Conservation (phyloP, 179 eudicot genomes). For the Beta corolliflora region DNA sequence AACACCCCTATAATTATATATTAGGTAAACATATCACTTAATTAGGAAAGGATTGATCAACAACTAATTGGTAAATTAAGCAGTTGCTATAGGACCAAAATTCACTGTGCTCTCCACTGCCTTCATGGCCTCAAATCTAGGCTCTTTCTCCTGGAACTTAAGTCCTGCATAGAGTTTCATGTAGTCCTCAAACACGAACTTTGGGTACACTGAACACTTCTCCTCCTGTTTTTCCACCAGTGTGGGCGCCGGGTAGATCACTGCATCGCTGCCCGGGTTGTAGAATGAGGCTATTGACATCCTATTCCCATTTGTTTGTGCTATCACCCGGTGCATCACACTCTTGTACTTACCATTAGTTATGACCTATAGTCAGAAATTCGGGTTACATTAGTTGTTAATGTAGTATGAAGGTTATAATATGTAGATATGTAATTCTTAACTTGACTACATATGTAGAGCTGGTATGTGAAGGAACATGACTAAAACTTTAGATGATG, state of each 20-base stretch:
- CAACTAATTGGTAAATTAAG: neutral
- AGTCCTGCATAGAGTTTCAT: slow-evolving; percentile 66
- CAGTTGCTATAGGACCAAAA: slow-evolving; percentile 30
- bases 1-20: neutral
- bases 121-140: slow-evolving; percentile 79
- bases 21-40: slow-evolving; percentile 13
- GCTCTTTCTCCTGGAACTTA: slow-evolving; percentile 83
- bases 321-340: slow-evolving; percentile 66
- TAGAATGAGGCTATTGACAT: slow-evolving; percentile 85
- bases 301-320: slow-evolving; percentile 63
- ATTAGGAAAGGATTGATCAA: neutral
- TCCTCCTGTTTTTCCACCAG: slow-evolving; percentile 38
- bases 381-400: neutral
- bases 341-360: slow-evolving; percentile 86
- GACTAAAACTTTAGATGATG: neutral
- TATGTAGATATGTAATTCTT: no score
- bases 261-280: slow-evolving; percentile 76
- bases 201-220: slow-evolving; percentile 46
- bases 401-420: neutral
- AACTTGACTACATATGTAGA: neutral
- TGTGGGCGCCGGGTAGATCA: slow-evolving; percentile 63
- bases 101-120: slow-evolving; percentile 32
- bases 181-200: slow-evolving; percentile 75
- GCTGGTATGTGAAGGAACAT: neutral
- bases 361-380: slow-evolving; percentile 50